phyloP scores from a whole-genome alignment of 345 rosid species.

The Microcos paniculata region DNA sequence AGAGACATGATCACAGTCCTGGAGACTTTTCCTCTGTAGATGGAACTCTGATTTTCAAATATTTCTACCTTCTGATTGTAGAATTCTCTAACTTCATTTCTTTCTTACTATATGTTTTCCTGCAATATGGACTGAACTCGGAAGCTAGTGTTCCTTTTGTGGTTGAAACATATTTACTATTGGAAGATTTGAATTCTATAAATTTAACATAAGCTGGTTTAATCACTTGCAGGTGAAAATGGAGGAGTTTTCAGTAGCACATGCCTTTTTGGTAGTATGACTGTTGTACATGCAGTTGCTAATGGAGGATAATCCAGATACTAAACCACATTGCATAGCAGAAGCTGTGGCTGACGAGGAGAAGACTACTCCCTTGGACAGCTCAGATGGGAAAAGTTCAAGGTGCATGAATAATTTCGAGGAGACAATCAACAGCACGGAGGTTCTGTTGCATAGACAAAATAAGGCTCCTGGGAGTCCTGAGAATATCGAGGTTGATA shows the following conservation, averaged over 20 bases:
- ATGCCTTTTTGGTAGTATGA: constrained; percentile 15
- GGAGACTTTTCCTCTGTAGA: background rate
- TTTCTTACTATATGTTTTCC: background rate
- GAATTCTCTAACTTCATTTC: background rate
- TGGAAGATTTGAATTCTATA: background rate
- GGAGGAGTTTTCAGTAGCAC: constrained; percentile 10
- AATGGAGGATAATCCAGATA: constrained; percentile 43
- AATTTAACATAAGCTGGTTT: constrained; percentile 5
- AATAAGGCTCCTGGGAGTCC: constrained; percentile 22
- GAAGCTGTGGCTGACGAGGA: constrained; percentile 35
- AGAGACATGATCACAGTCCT: background rate
- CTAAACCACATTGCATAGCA: constrained; percentile 19
- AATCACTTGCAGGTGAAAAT: constrained; percentile 18
- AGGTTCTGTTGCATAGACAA: constrained; percentile 23
- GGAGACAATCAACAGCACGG: constrained; percentile 24
- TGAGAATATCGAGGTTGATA: constrained; percentile 61
- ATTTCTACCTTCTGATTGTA: background rate
- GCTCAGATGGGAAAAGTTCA: constrained; percentile 27
- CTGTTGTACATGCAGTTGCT: constrained; percentile 24
- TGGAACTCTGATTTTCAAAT: background rate
- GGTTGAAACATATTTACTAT: background rate
- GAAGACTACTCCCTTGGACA: constrained; percentile 24
- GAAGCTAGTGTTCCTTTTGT: background rate
- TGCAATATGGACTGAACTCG: background rate
- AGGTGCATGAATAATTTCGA: constrained; percentile 31